phyloP scores from a whole-genome alignment of 75 land plant genomes.

The Adiantum capillusveneris region DNA sequence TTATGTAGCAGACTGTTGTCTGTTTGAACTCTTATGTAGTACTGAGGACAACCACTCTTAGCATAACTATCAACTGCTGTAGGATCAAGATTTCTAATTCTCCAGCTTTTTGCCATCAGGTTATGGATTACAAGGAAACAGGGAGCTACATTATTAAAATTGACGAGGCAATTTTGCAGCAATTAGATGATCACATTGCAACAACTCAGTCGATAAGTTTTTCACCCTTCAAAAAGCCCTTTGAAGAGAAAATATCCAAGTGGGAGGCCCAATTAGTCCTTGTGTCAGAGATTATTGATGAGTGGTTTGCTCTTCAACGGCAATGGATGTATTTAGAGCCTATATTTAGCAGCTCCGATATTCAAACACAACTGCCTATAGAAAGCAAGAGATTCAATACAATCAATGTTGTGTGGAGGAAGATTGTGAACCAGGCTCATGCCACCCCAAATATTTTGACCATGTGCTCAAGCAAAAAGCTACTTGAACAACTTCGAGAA shows the following conservation, averaged over 20 bases:
- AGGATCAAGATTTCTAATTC: too few relatives aligned
- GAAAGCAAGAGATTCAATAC: conserved; percentile 36
- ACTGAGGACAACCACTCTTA: too few relatives aligned
- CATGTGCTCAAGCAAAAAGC: conserved; percentile 30
- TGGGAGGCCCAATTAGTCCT: conserved; percentile 26
- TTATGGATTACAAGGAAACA: conserved; percentile 19
- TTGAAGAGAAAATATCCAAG: conserved; percentile 26
- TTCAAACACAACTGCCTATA: conserved; percentile 31
- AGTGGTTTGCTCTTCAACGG: conserved; percentile 33
- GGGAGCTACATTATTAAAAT: conserved; percentile 34
- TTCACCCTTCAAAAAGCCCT: conserved; percentile 37
- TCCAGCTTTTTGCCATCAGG: neutral
- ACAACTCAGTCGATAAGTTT: conserved; percentile 34
- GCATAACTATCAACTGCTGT: too few relatives aligned
- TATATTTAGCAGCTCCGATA: conserved; percentile 38
- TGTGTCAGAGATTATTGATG: conserved; percentile 22
- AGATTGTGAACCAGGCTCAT: conserved; percentile 15
- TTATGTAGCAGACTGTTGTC: too few relatives aligned
- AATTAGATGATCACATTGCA: conserved; percentile 36
- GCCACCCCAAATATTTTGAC: conserved; percentile 21
- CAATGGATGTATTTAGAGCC: conserved; percentile 44
- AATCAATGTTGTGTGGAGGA: conserved; percentile 24
- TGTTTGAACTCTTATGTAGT: too few relatives aligned
- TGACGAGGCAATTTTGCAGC: conserved; percentile 29
- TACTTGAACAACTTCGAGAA: conserved; percentile 26